These are phyloP conservation scores for Serpula lacrymans DNA, from an alignment of 768 basidiomycete species.

Conservation along the genomic window DNA sequence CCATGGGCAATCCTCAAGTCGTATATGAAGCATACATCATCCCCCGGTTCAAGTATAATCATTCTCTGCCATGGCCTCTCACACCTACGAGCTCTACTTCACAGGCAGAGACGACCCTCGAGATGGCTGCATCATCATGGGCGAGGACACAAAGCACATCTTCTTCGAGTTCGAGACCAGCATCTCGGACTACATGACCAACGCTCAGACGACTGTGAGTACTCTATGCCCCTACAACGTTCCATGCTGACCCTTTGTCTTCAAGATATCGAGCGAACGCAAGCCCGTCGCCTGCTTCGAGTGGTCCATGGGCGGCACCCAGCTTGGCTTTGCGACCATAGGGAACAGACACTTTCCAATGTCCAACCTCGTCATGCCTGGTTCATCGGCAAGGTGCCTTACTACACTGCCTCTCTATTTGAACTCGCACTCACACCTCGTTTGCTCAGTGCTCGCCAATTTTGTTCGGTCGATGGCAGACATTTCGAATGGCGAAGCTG, in stretches of 20 bases:
- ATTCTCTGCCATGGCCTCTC: constrained; percentile 24
- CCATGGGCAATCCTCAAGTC: constrained; percentile 28
- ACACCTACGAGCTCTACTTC: constrained; percentile 61
- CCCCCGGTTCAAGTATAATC: constrained; percentile 5
- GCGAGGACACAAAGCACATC: constrained; percentile 54
- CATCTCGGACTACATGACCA: constrained; percentile 30
- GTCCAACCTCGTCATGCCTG: constrained; percentile 56
- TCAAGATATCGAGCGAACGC: constrained; percentile 38
- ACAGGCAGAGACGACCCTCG: constrained; percentile 69
- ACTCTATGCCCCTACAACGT: constrained; percentile 7
- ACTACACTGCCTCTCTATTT: constrained; percentile 5
- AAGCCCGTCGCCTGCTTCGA: constrained; percentile 52
- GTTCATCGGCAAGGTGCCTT: constrained; percentile 49
- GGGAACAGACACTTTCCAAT: constrained; percentile 55
- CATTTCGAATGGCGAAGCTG: constrained; percentile 66
- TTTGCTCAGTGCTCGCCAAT: constrained; percentile 52
- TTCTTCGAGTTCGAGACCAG: constrained; percentile 68
- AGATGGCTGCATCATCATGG: constrained; percentile 60
- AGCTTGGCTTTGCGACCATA: constrained; percentile 46
- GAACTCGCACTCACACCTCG: constrained; percentile 13
- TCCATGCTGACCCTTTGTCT: constrained; percentile 33
- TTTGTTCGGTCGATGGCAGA: constrained; percentile 52
- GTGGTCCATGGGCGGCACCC: constrained; percentile 33
- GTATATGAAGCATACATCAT: constrained; percentile 27
- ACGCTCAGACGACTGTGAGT: constrained; percentile 50